Conservation (phyloP, 192 early-diverging fungal genomes). For the Backusella macrospora region DNA sequence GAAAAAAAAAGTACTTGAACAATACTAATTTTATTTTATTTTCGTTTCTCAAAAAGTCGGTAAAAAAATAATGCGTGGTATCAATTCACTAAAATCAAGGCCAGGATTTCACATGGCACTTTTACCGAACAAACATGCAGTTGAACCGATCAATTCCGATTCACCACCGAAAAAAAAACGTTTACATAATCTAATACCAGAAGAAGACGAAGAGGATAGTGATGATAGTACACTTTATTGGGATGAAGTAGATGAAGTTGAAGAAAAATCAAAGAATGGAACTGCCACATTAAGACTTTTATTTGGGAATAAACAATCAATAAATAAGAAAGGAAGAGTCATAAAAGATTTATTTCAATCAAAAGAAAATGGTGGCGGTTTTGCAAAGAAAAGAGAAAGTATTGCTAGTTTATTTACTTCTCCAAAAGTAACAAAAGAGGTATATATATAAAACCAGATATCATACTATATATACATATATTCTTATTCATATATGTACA, state of each 20-base stretch:
- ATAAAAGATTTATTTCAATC: conserved; percentile 7
- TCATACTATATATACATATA: no score
- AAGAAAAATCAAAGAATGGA: background rate
- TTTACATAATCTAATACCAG: background rate
- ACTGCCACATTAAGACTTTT: background rate
- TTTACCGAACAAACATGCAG: conserved; percentile 17
- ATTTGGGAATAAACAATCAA: background rate
- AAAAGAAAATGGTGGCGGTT: background rate
- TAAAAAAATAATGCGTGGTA: conserved; percentile 25
- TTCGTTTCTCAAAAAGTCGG: no score
- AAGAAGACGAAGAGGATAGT: background rate
- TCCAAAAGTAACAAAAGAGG: conserved; percentile 6
- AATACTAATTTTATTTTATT: background rate
- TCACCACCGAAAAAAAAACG: conserved; percentile 13
- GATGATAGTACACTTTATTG: background rate
- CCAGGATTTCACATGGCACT: conserved; percentile 18
- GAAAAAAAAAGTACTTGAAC: background rate
- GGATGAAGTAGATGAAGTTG: no score
- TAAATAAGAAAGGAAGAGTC: background rate
- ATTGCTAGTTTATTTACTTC: conserved; percentile 8
- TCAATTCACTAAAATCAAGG: conserved; percentile 15
- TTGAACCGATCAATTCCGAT: conserved; percentile 15
- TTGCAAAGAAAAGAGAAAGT: conserved; percentile 10
- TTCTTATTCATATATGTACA: no score
- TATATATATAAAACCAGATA: background rate